Evolutionary conservation across 2,329 filamentous ascomycete species (phyloP).

Genomic region (Fusarium sp.): DNA sequence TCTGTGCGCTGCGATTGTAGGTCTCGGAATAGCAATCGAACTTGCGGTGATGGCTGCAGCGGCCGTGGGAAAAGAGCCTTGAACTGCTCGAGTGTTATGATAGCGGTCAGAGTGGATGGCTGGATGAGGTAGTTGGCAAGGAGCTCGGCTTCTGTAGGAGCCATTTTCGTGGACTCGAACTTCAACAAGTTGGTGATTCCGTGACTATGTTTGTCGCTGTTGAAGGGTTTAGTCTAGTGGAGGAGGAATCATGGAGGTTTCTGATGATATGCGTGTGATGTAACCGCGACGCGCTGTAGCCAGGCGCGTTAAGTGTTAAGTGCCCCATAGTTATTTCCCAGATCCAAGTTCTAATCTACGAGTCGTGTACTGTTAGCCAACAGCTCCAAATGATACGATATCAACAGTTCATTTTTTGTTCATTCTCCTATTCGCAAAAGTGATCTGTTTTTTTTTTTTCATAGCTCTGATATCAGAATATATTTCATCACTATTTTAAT

Average conservation of each 20-base stretch:
- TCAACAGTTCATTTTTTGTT: no score
- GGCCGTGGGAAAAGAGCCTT: conserved; percentile 79
- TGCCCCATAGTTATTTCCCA: conserved; percentile 23
- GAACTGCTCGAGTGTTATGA: conserved; percentile 82
- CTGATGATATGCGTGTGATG: not conserved
- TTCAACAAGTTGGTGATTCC: no score
- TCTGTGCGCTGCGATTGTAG: conserved; percentile 80
- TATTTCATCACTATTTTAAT: not conserved
- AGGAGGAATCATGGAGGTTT: not conserved
- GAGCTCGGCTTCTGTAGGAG: conserved; percentile 80
- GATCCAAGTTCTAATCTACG: not conserved
- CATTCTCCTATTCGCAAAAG: no score
- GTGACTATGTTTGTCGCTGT: not conserved
- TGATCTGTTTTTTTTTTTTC: no score
- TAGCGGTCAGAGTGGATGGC: conserved; percentile 79
- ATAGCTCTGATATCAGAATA: no score
- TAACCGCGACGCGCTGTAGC: conserved; percentile 36
- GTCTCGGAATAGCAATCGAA: conserved; percentile 81
- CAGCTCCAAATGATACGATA: no score
- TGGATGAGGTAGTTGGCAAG: conserved; percentile 83
- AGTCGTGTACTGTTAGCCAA: not conserved
- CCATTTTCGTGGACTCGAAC: conserved; percentile 62
- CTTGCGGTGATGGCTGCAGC: conserved; percentile 74
- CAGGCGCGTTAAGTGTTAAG: conserved; percentile 47
- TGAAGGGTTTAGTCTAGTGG: not conserved